These are phyloP conservation scores for Solanum corneliomulleri DNA, from an alignment of 257 asterid species.

Conservation along the genomic window DNA sequence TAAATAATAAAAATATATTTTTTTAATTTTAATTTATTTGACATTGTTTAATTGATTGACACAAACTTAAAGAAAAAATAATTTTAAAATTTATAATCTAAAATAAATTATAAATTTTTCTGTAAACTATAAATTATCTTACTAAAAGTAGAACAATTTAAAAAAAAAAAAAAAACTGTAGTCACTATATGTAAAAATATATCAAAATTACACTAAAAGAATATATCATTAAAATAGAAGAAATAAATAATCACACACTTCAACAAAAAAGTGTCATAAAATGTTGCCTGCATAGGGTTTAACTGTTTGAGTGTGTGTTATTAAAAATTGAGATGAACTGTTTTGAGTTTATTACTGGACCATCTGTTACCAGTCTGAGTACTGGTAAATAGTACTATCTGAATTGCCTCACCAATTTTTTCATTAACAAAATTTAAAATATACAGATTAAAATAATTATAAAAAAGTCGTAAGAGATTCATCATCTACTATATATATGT, in stretches of 20 bases:
- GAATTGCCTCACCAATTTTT: not conserved
- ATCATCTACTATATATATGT: not conserved
- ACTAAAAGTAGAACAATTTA: not conserved
- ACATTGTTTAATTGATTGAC: no score
- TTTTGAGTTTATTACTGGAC: no score
- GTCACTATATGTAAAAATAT: not conserved
- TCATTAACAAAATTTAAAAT: not conserved
- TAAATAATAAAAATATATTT: not conserved
- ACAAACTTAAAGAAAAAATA: not conserved
- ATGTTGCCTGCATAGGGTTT: not conserved
- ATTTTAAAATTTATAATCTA: not conserved
- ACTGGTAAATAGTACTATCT: not conserved
- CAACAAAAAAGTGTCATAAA: not conserved
- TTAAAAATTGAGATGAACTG: no score
- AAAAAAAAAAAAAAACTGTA: not conserved
- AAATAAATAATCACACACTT: not conserved
- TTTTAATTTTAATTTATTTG: no score
- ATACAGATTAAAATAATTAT: not conserved
- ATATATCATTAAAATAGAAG: no score
- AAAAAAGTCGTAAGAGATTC: fast-evolving
- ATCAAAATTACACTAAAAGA: not conserved
- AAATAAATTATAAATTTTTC: not conserved
- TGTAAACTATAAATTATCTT: not conserved
- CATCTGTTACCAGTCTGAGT: not conserved
- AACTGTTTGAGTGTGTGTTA: not conserved